Evolutionary conservation across 768 basidiomycete genomes (phyloP).

Genomic region (Mycena belliarum): DNA sequence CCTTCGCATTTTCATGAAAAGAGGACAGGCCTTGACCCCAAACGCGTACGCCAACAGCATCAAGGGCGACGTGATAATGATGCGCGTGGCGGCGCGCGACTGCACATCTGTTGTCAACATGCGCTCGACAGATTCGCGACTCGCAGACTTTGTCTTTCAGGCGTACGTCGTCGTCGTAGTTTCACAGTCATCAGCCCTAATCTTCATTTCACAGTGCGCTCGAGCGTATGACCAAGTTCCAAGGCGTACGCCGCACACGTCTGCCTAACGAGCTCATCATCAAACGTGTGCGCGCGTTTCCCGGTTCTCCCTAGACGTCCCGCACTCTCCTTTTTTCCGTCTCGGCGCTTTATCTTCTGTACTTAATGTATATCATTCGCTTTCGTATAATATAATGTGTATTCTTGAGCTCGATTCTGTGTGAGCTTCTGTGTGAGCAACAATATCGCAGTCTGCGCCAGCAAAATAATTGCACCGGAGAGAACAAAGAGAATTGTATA

Average conservation of each 20-base stretch:
- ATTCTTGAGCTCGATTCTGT: no score
- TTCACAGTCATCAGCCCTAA: neutral
- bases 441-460: no score
- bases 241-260: neutral
- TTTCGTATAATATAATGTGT: no score
- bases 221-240: neutral
- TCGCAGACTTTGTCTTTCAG: neutral
- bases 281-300: neutral
- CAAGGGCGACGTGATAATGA: neutral
- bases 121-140: neutral
- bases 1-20: no score
- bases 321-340: no score
- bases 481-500: no score
- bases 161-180: neutral
- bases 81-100: neutral
- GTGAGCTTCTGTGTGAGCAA: no score
- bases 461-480: no score
- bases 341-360: no score
- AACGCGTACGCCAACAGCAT: neutral
- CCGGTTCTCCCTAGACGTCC: neutral
- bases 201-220: neutral
- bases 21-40: no score
- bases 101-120: neutral
- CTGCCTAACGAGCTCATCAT: neutral
- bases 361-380: no score